Evolutionary conservation across 768 basidiomycete species (phyloP).

Genomic region (Udeniomyces megalosporus): DNA sequence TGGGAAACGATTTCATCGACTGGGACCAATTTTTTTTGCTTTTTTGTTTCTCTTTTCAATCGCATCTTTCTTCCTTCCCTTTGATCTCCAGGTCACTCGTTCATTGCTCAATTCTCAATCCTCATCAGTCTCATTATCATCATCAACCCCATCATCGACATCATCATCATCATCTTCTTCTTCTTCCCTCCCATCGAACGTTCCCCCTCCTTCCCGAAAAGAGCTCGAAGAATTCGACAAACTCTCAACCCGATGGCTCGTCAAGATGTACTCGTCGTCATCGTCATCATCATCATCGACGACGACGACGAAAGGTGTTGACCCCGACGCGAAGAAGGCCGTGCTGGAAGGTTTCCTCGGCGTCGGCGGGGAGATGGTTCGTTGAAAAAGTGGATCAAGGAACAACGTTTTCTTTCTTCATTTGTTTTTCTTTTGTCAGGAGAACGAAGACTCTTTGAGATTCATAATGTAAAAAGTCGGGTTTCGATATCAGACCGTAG

Average conservation of each 20-base stretch:
- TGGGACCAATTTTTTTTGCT: neutral
- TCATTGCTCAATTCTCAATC: neutral
- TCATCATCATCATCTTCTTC: constrained; percentile 39
- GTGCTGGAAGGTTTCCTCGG: no score
- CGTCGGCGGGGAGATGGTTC: no score
- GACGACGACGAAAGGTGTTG: no score
- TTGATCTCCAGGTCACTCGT: neutral
- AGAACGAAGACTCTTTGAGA: no score
- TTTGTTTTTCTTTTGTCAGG: no score
- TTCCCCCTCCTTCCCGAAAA: constrained; percentile 31
- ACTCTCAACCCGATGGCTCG: constrained; percentile 53
- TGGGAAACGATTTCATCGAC: neutral
- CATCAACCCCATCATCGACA: constrained; percentile 32
- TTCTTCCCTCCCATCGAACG: neutral
- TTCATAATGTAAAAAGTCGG: no score
- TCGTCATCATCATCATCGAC: no score
- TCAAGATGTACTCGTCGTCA: constrained; percentile 44
- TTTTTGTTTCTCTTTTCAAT: neutral
- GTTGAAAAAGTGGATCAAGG: no score
- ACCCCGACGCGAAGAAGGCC: no score
- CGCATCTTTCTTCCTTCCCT: neutral
- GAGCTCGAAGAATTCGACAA: constrained; percentile 47
- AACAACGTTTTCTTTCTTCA: no score
- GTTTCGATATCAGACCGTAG: no score
- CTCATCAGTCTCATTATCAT: constrained; percentile 15